Evolutionary conservation across 148 eudicot genomes (phyloP).

Genomic region (Amaranthus hypochondriacus): DNA sequence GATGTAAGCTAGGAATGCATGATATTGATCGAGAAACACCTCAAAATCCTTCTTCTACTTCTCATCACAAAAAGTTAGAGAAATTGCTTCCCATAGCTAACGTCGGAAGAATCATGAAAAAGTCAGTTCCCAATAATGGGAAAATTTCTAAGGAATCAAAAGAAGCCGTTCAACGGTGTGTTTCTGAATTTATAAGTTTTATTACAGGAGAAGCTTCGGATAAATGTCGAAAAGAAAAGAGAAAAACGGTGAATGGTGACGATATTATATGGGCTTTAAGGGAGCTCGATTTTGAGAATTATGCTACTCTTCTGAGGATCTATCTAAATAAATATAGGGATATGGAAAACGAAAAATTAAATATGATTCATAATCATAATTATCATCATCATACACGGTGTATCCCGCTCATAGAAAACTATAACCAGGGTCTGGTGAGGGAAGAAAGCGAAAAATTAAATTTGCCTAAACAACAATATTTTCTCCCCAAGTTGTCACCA

Average conservation of each 20-base stretch:
- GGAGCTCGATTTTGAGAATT: constrained; percentile 53
- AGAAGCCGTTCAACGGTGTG: constrained; percentile 82
- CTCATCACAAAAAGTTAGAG: too few species aligned
- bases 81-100: constrained; percentile 62
- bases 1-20: too few species aligned
- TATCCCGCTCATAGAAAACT: too few species aligned
- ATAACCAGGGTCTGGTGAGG: too few species aligned
- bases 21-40: too few species aligned
- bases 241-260: constrained; percentile 61
- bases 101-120: constrained; percentile 75
- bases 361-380: too few species aligned
- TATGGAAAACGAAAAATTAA: constrained; percentile 44
- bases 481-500: too few species aligned
- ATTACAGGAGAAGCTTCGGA: constrained; percentile 78
- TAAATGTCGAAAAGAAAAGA: constrained; percentile 60
- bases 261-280: constrained; percentile 62
- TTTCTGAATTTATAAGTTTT: constrained; percentile 77
- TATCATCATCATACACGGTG: too few species aligned
- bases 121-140: constrained; percentile 57
- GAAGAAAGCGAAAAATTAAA: too few species aligned
- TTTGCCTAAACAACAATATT: too few species aligned
- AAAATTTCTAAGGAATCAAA: constrained; percentile 81
- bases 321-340: constrained; percentile 52
- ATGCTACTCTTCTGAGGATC: constrained; percentile 49
- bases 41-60: too few species aligned